Conservation (phyloP, 306 rosid species). For the Canavalia gladiata region DNA sequence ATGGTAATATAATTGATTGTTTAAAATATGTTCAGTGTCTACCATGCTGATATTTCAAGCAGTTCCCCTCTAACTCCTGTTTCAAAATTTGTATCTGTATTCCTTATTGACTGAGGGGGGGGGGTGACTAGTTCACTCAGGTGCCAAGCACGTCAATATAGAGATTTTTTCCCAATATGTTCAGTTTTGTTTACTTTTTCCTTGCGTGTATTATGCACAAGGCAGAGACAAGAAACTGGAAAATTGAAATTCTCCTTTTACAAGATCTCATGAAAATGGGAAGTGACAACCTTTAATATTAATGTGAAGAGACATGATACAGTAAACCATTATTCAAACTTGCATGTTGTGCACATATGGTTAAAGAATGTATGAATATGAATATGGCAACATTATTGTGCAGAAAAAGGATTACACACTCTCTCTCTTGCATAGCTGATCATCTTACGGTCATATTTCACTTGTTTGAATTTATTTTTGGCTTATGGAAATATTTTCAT, state of each 20-base stretch:
- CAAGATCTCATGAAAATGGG: slow-evolving; percentile 11
- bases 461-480: slow-evolving; percentile 5
- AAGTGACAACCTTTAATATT: not conserved
- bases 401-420: not conserved
- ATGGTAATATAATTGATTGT: not conserved
- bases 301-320: slow-evolving; percentile 1
- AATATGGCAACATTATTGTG: slow-evolving; percentile 16
- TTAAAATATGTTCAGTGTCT: slow-evolving; percentile 7
- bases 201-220: not conserved
- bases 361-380: slow-evolving; percentile 27
- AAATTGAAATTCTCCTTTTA: not conserved
- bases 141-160: slow-evolving; percentile 8
- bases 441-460: not conserved
- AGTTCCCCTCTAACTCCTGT: not conserved
- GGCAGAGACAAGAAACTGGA: not conserved
- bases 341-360: not conserved
- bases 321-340: not conserved
- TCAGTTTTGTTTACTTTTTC: slow-evolving; percentile 12
- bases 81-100: not conserved
- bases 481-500: slow-evolving; percentile 14
- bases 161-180: not conserved
- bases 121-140: not conserved
- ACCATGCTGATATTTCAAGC: slow-evolving; percentile 7
- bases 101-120: not conserved
- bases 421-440: slow-evolving; percentile 24